Evolutionary conservation across 371 early-diverging fungal species (phyloP).

Genomic region (Mycotypha africana): DNA sequence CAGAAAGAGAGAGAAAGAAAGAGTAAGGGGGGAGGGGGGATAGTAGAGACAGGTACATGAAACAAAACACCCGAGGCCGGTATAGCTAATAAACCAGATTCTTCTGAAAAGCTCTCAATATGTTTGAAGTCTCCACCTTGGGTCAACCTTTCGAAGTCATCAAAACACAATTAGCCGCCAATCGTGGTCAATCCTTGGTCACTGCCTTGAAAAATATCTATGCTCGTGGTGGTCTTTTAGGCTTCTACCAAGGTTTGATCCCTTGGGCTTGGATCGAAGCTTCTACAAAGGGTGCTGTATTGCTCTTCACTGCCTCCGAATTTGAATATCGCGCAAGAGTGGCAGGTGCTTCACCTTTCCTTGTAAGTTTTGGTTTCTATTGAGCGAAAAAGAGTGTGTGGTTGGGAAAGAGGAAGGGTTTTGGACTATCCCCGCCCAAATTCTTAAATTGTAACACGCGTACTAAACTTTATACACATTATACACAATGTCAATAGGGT

Average conservation of each 20-base stretch:
- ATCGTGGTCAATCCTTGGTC: constrained; percentile 69
- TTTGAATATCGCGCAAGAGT: constrained; percentile 72
- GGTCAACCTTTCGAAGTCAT: constrained; percentile 91
- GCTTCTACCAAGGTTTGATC: constrained; percentile 80
- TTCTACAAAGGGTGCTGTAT: constrained; percentile 90
- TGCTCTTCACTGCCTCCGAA: constrained; percentile 92
- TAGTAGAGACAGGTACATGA: too few relatives aligned
- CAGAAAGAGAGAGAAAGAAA: background rate
- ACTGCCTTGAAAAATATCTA: constrained; percentile 63
- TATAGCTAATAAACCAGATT: constrained; percentile 9
- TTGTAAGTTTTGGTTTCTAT: constrained; percentile 28
- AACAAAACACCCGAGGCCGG: too few relatives aligned
- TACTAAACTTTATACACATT: too few relatives aligned
- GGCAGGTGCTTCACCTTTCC: constrained; percentile 52
- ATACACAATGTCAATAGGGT: constrained; percentile 34
- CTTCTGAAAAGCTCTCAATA: constrained; percentile 40
- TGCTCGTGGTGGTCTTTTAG: constrained; percentile 71
- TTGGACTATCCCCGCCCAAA: too few relatives aligned
- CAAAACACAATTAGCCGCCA: constrained; percentile 86
- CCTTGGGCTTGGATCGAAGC: constrained; percentile 94
- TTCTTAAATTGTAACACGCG: constrained; percentile 5
- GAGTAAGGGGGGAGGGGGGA: background rate
- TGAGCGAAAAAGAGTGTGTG: too few relatives aligned
- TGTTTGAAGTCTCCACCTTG: constrained; percentile 83
- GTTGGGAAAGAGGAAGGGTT: too few relatives aligned